Evolutionary conservation across 768 basidiomycete genomes (phyloP), one percentile per base, ranked within the genome.

Genomic region (Mrakia hoshinonis): DNA sequence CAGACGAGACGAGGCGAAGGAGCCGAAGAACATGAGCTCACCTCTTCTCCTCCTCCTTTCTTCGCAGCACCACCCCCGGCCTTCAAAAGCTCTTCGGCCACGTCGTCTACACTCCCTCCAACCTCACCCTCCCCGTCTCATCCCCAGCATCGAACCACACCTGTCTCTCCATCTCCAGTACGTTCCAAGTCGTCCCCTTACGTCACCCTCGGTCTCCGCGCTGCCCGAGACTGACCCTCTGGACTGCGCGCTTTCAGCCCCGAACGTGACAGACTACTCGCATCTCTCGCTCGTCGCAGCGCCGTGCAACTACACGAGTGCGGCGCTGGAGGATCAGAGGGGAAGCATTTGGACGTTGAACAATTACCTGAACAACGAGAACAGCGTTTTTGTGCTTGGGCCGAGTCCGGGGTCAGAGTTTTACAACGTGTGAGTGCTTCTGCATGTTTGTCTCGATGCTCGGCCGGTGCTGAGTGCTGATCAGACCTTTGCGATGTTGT

Each of bases 231-330:
- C 58, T 15, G 43, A 43, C 58, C 31, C 34, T 22, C 58, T 61
- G 7, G 58, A 22, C 26, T 29, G 3, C 36, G 4, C 22, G 20
- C 1, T 61, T 34, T 29, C 58, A 61, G 58, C 58, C 9, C 58
- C 58, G 13, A 36, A 61, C 18, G 31, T 31, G 58, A 61, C 58
- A 0, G 58, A 61, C 58, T 61, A 61, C 58, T 61, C 58, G 18
- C 58, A 61, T 20, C 58, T 61, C 58, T 36, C 58, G 15, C 34
- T 61, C 34, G n/a, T 61, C 34, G 31, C 58, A 12, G 31, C n/a
- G 6, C 58, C 58, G 11, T 61, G 58, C 58, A 36, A 61, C 31
- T 36, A 61, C 34, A 61, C 31, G 18, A 36, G 31, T 22, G 31
- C 34, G 15, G 58, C 58, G 2, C 34, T 61, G 15, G 13, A 29